These are phyloP conservation scores for Penicillium mononematosum DNA, from an alignment of 495 filamentous ascomycete genomes.

Conservation along the genomic window DNA sequence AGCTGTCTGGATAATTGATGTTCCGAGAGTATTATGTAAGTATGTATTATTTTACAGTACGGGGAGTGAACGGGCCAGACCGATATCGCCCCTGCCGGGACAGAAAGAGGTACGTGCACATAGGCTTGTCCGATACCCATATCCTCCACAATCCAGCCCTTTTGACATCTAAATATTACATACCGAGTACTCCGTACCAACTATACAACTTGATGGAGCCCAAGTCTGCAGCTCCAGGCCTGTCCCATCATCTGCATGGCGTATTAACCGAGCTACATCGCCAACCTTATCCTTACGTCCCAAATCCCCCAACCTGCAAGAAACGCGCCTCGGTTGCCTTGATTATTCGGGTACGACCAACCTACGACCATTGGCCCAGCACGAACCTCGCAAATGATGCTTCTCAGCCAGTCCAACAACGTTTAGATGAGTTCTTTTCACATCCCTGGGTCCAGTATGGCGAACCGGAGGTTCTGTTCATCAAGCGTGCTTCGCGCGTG, in stretches of 20 bases:
- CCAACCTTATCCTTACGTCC: constrained; percentile 60
- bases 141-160: background rate
- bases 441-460: constrained; percentile 71
- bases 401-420: constrained; percentile 37
- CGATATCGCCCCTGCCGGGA: background rate
- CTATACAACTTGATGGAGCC: constrained; percentile 12
- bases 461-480: constrained; percentile 74
- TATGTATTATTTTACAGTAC: background rate
- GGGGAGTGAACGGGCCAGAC: background rate
- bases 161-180: background rate
- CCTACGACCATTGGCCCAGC: constrained; percentile 55
- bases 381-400: constrained; percentile 24
- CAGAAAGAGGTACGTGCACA: background rate
- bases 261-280: constrained; percentile 52
- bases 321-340: constrained; percentile 74
- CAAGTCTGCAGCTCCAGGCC: constrained; percentile 6
- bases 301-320: constrained; percentile 59
- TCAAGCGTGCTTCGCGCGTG: constrained; percentile 68
- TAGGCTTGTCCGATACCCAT: background rate
- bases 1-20: constrained; percentile 1
- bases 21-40: background rate
- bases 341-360: constrained; percentile 65
- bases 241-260: constrained; percentile 37
- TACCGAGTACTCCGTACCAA: too few relatives aligned
- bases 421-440: constrained; percentile 61